Percentiles rank a stretch among this genome's conserved stretches.
phyloP scores from a whole-genome alignment of 139 green algal species.

The Chlamydomonas sp. region DNA sequence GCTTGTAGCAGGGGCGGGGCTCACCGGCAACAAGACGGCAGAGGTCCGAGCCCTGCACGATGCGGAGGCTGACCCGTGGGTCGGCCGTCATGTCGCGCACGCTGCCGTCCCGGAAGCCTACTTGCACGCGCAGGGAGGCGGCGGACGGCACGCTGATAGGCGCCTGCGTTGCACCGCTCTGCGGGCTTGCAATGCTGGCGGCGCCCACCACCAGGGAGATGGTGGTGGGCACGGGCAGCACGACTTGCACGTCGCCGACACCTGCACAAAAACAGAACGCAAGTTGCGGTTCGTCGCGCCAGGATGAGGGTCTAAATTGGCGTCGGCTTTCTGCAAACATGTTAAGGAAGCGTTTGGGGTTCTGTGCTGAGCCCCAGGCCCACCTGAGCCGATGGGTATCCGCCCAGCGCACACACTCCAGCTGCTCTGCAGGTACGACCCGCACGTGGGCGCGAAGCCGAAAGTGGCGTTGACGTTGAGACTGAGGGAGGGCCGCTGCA shows the following conservation, averaged over 20 bases:
- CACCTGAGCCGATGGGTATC: slow-evolving; percentile 28
- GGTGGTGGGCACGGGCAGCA: slow-evolving; percentile 33
- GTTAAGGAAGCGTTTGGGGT: no score
- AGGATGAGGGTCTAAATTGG: no score
- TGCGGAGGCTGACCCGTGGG: not conserved
- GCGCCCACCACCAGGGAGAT: slow-evolving; percentile 33
- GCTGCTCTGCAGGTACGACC: slow-evolving; percentile 18
- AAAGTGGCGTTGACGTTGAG: slow-evolving; percentile 46
- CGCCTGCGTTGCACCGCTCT: slow-evolving; percentile 30
- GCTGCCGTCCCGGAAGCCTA: slow-evolving; percentile 46
- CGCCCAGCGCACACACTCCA: slow-evolving; percentile 39
- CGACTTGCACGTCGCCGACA: slow-evolving; percentile 26
- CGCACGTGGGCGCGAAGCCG: slow-evolving; percentile 29
- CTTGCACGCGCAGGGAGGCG: slow-evolving; percentile 14
- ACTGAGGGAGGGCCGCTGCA: not conserved
- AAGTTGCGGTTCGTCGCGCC: no score
- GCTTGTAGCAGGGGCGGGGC: not conserved
- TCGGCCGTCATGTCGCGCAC: slow-evolving; percentile 51
- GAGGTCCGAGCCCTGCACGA: slow-evolving; percentile 34
- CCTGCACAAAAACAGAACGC: not conserved
- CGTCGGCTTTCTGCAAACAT: no score
- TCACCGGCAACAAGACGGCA: slow-evolving; percentile 27
- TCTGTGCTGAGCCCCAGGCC: not conserved
- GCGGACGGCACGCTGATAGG: slow-evolving; percentile 41
- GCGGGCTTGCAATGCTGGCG: slow-evolving; percentile 20